phyloP scores from a whole-genome alignment of 2,329 filamentous ascomycete species.

The Lasiodiplodia sp. region DNA sequence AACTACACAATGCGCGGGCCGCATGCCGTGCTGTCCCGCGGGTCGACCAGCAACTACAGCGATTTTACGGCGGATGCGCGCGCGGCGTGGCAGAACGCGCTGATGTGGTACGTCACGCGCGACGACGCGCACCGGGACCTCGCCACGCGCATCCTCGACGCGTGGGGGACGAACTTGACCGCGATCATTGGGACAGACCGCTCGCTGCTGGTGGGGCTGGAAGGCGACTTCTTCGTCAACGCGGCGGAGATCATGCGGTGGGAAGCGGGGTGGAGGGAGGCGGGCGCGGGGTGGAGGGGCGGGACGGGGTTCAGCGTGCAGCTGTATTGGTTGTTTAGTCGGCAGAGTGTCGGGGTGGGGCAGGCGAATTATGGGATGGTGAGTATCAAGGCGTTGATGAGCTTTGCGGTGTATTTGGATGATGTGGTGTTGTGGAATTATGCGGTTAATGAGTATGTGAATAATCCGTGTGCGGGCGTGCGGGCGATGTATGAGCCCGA shows the following conservation, averaged over 20 bases:
- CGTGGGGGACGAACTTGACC: conserved; percentile 45
- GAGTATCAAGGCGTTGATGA: conserved; percentile 50
- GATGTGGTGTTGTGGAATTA: conserved; percentile 53
- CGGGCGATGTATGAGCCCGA: conserved; percentile 39
- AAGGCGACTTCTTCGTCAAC: conserved; percentile 52
- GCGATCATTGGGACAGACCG: conserved; percentile 46
- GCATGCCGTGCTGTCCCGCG: conserved; percentile 42
- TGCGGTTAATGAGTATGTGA: conserved; percentile 47
- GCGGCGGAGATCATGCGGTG: conserved; percentile 56
- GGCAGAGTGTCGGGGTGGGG: conserved; percentile 49
- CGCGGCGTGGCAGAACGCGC: conserved; percentile 51
- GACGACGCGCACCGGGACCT: conserved; percentile 46
- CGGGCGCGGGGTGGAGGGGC: conserved; percentile 45
- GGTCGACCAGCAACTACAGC: conserved; percentile 47
- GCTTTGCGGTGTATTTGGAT: conserved; percentile 52
- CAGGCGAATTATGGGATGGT: conserved; percentile 55
- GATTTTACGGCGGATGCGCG: conserved; percentile 47
- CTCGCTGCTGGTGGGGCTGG: conserved; percentile 49
- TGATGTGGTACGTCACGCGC: conserved; percentile 55
- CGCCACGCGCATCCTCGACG: conserved; percentile 48
- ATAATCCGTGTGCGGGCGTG: conserved; percentile 48
- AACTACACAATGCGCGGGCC: conserved; percentile 44
- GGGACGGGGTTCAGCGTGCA: conserved; percentile 49
- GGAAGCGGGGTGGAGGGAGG: conserved; percentile 52
- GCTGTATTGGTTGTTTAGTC: conserved; percentile 53